Evolutionary conservation across 371 early-diverging fungal species (phyloP).

Genomic region (Zopfochytrium polystomum): DNA sequence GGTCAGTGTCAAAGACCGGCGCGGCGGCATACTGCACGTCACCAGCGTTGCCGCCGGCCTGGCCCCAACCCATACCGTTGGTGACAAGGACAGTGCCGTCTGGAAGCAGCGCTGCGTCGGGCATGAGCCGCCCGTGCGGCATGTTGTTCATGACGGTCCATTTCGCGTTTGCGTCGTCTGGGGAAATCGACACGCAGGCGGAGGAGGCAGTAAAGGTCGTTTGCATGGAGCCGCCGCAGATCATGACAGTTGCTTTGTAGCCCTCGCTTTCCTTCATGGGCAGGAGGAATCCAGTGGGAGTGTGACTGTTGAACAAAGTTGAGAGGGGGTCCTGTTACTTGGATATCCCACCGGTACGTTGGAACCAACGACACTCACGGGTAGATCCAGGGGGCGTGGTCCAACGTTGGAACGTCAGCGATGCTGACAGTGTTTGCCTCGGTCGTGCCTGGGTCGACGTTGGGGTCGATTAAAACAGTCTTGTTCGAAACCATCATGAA

Average conservation of each 20-base stretch:
- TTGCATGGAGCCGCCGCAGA: constrained; percentile 37
- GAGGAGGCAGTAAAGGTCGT: constrained; percentile 2
- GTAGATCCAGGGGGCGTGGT: constrained; percentile 39
- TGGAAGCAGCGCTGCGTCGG: constrained; percentile 34
- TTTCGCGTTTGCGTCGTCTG: constrained; percentile 13
- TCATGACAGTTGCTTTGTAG: constrained; percentile 25
- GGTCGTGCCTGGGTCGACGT: constrained; percentile 9
- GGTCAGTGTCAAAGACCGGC: constrained; percentile 27
- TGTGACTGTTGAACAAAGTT: constrained; percentile 26
- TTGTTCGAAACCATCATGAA: constrained; percentile 34
- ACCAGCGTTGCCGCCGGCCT: constrained; percentile 40
- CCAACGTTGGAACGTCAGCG: constrained; percentile 17
- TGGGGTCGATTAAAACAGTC: constrained; percentile 27
- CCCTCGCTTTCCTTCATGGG: constrained; percentile 33
- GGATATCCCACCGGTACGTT: too few species aligned
- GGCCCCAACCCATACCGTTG: constrained; percentile 34
- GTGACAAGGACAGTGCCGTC: constrained; percentile 37
- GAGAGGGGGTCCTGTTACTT: too few species aligned
- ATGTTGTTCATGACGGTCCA: constrained; percentile 15
- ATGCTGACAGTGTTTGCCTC: constrained; percentile 3
- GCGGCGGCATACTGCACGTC: constrained; percentile 23
- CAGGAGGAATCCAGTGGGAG: constrained; percentile 34
- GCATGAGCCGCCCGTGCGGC: constrained; percentile 32
- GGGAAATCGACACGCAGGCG: constrained; percentile 19
- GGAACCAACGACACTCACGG: too few species aligned